These are phyloP conservation scores for Ceratocystis harringtonii DNA, from an alignment of 2,329 filamentous ascomycete species.

Conservation along the genomic window DNA sequence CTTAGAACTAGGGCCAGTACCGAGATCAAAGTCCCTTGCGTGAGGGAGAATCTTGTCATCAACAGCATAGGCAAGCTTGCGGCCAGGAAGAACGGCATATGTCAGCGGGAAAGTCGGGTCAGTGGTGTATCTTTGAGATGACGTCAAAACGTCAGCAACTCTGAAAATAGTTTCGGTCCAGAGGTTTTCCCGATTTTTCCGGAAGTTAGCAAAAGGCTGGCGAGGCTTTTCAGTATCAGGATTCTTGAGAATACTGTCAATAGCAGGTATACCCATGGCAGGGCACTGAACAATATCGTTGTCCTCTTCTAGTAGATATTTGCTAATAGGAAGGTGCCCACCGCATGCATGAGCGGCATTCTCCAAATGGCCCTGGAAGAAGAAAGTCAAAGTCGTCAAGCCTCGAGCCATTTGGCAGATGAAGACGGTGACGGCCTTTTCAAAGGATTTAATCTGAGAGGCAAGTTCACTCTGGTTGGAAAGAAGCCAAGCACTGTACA, in stretches of 20 bases:
- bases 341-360: conserved; percentile 3
- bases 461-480: conserved; percentile 11
- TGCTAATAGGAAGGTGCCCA: conserved; percentile 10
- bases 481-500: conserved; percentile 18
- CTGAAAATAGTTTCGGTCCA: conserved; percentile 14
- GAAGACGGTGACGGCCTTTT: conserved; percentile 8
- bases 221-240: conserved; percentile 5
- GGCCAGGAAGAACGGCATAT: conserved; percentile 8
- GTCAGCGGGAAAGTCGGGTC: conserved; percentile 14
- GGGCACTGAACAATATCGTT: conserved; percentile 13
- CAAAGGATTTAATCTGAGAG: conserved; percentile 1
- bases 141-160: conserved; percentile 13
- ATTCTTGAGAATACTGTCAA: conserved; percentile 1
- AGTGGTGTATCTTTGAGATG: conserved; percentile 12
- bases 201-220: not conserved
- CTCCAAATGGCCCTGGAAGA: conserved; percentile 14
- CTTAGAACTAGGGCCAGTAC: conserved; percentile 9
- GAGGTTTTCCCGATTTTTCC: conserved; percentile 4
- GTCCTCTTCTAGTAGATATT: conserved; percentile 17
- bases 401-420: conserved; percentile 16
- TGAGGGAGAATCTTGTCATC: conserved; percentile 13
- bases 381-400: conserved; percentile 14
- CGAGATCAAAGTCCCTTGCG: conserved; percentile 12
- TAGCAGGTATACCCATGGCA: conserved; percentile 12
- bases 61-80: conserved; percentile 14